Evolutionary conservation across 169 alveolate genomes (phyloP), one percentile per base, ranked within the genome.

Genomic region (Eimeria necatrix): DNA sequence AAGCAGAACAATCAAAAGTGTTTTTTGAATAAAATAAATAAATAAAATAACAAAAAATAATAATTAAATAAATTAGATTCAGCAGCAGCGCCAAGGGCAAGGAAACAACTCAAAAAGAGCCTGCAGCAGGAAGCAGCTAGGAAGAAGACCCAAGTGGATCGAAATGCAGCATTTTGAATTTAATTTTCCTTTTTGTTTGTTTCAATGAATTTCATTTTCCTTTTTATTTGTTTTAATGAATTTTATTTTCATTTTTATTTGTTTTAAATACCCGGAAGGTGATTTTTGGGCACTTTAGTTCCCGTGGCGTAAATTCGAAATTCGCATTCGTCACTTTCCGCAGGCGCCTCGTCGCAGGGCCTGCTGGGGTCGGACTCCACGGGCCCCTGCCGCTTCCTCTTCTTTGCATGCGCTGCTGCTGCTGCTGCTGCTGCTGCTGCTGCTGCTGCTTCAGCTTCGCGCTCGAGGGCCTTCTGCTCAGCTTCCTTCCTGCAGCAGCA

Each of bases 241-340:
- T 10, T 56, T 10, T 56, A 56, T 18, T 10, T 56, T 0, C 68
- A 56, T 18, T 18, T 56, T 10, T 14, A 2, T 56, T 10, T 56
- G 2, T 18, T 14, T 18, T 2, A 56, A 10, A 14, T 76, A 76
- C 87, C 87, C 9, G 87, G 87, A 5, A 76, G 61, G 8, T 76
- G 87, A 48, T 76, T 76, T 3, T 76, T 76, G 4, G 87, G 87
- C 61, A 76, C 87, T 48, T 76, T 76, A 6, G 87, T 76, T 3
- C 87, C 87, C n/a, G 87, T 76, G 4, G 87, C 87, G 46, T 76
- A 76, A 46, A 76, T 76, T 4, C 87, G 59, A 32, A 32, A 76
- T 76, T 76, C 87, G 3, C n/a, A 9, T 18, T 41, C 61, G 9
- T 32, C 87, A 0, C 46, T 22, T 46, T 76, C 87, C 9, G 26